A percentile compares a stretch with the other conserved stretches of the same genome.
These are phyloP conservation scores for Lasiodiplodia citricola DNA, from an alignment of 2,329 filamentous ascomycete species.

Conservation along the genomic window DNA sequence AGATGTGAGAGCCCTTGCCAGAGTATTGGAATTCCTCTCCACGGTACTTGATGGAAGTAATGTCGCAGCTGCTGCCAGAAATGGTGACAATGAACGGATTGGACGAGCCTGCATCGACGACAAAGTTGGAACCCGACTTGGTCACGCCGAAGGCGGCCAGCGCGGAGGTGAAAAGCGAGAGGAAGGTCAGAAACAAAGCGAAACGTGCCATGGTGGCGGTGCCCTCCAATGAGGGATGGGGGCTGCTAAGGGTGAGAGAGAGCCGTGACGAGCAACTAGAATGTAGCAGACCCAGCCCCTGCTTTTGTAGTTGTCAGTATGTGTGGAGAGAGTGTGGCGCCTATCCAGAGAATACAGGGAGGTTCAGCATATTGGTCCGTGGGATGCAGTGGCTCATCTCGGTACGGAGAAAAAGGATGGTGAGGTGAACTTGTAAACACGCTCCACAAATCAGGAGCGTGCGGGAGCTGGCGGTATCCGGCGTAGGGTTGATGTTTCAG, in stretches of 20 bases:
- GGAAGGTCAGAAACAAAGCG: slow-evolving; percentile 40
- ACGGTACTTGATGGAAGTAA: slow-evolving; percentile 67
- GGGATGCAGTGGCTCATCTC: slow-evolving; percentile 16
- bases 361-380: slow-evolving; percentile 6
- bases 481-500: slow-evolving; percentile 17
- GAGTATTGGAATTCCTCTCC: slow-evolving; percentile 64
- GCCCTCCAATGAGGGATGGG: background rate
- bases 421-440: slow-evolving; percentile 1
- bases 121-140: slow-evolving; percentile 36
- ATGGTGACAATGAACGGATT: slow-evolving; percentile 42
- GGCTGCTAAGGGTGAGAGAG: background rate
- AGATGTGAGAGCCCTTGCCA: slow-evolving; percentile 59
- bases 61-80: slow-evolving; percentile 61
- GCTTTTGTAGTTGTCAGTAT: slow-evolving; percentile 12
- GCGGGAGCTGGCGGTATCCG: slow-evolving; percentile 1
- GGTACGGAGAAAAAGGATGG: slow-evolving; percentile 22
- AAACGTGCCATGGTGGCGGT: slow-evolving; percentile 17
- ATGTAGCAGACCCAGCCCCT: background rate
- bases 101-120: slow-evolving; percentile 42
- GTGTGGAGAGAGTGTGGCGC: background rate
- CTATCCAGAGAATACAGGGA: background rate
- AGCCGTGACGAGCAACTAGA: slow-evolving; percentile 1
- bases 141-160: slow-evolving; percentile 45
- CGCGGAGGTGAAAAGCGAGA: slow-evolving; percentile 29
- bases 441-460: slow-evolving; percentile 11